Percentiles rank a stretch among this genome's conserved stretches.
These are phyloP conservation scores for Cucurbita maxima DNA, from an alignment of 306 rosid genomes.

Conservation along the genomic window DNA sequence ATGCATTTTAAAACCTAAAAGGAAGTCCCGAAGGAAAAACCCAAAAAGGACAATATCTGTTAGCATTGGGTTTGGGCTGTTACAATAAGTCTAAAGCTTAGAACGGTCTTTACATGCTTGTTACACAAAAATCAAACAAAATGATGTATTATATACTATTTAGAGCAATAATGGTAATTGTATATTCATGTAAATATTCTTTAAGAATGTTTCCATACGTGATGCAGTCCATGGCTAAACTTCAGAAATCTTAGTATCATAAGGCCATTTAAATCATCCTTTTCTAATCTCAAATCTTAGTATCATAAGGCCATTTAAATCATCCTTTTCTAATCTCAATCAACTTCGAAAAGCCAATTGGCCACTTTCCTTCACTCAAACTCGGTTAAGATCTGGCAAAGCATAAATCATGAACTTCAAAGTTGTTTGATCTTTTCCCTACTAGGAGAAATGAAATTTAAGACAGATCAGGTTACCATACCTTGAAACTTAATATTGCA, in stretches of 20 bases:
- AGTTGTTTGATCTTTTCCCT: background rate
- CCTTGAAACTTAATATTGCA: slow-evolving; percentile 80
- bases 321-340: background rate
- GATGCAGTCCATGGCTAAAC: background rate
- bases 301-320: background rate
- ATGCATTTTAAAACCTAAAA: no score
- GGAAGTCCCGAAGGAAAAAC: no score
- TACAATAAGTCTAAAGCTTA: background rate
- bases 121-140: background rate
- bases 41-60: no score
- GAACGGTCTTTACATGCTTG: background rate
- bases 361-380: background rate
- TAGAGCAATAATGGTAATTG: background rate
- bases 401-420: background rate
- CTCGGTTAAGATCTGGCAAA: background rate
- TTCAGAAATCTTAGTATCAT: background rate
- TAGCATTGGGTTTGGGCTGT: no score
- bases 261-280: background rate
- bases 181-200: background rate
- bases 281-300: background rate
- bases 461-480: slow-evolving; percentile 11
- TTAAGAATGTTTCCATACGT: background rate
- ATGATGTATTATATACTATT: background rate
- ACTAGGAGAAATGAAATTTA: background rate
- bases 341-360: background rate